Conservation (phyloP, 2,329 filamentous ascomycete genomes). For the Teratosphaeria gauchensis region DNA sequence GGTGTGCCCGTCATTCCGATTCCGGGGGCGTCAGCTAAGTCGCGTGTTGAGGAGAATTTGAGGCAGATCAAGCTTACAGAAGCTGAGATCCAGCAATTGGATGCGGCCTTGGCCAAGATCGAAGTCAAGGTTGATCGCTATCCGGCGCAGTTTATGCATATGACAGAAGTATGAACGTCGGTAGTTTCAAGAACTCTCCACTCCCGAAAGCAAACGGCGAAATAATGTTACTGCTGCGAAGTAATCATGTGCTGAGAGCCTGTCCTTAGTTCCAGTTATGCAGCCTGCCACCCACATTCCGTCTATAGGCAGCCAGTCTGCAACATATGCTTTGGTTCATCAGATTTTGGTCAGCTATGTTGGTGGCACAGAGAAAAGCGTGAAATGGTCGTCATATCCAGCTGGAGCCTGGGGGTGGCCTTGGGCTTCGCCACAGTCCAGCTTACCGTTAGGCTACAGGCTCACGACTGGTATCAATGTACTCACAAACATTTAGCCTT, state of each 20-base stretch:
- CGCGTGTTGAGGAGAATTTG: conserved; percentile 51
- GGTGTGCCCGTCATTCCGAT: conserved; percentile 49
- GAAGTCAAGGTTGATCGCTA: conserved; percentile 43
- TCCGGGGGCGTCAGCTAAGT: conserved; percentile 50
- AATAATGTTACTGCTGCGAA: no score
- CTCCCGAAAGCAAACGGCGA: no score
- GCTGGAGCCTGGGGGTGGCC: no score
- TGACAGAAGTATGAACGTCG: no score
- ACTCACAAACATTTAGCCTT: background rate
- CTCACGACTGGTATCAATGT: background rate
- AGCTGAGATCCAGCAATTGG: conserved; percentile 44
- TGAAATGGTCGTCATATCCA: background rate
- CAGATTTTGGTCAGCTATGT: background rate
- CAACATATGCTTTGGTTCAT: background rate
- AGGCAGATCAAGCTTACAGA: conserved; percentile 40
- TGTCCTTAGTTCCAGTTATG: no score
- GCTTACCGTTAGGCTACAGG: background rate
- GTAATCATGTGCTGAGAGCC: no score
- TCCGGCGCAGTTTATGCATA: conserved; percentile 7
- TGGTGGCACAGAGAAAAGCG: background rate
- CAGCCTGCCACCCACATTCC: no score
- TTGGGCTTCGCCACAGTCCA: no score
- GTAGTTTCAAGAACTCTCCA: no score
- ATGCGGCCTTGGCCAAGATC: conserved; percentile 41
- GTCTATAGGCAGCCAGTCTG: background rate